These are phyloP conservation scores for Globisporangium irregulare DNA, from an alignment of 352 stramenopile genomes.

Conservation along the genomic window DNA sequence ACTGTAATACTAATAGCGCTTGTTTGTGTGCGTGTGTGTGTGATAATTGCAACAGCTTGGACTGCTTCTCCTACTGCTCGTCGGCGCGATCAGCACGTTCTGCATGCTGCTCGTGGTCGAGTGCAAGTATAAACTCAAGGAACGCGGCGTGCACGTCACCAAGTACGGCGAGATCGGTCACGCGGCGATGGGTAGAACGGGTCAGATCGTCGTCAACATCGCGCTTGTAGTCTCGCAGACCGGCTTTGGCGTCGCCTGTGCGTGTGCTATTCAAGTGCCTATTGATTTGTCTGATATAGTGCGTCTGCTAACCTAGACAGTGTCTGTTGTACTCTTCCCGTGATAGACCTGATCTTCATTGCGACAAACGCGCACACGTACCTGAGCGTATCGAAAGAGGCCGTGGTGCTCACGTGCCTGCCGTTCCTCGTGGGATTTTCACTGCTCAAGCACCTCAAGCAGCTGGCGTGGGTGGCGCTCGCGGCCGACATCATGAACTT, in stretches of 20 bases:
- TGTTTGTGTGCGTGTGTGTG: background rate
- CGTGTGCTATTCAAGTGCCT: constrained; percentile 5
- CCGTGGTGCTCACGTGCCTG: constrained; percentile 31
- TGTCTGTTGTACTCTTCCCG: background rate
- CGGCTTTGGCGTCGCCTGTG: constrained; percentile 88
- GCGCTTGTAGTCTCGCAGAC: constrained; percentile 86
- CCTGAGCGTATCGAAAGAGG: constrained; percentile 27
- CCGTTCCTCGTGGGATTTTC: constrained; percentile 45
- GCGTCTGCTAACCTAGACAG: background rate
- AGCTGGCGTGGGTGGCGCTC: constrained; percentile 67
- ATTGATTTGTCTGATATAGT: background rate
- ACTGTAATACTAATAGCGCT: background rate
- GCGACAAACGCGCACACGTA: constrained; percentile 65
- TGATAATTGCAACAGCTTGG: constrained; percentile 33
- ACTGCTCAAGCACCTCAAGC: constrained; percentile 65
- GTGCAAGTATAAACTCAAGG: constrained; percentile 77
- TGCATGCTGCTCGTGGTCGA: constrained; percentile 68
- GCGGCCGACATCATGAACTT: constrained; percentile 78
- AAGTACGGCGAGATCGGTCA: constrained; percentile 88
- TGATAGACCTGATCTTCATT: constrained; percentile 78
- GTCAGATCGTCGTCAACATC: constrained; percentile 74
- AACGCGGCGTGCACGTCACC: constrained; percentile 38
- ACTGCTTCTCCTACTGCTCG: constrained; percentile 44
- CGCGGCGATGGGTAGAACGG: constrained; percentile 60
- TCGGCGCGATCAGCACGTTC: constrained; percentile 47